Base-by-base conservation (phyloP, 2,329 filamentous ascomycete species). In the Fusarium duplospermum region DNA sequence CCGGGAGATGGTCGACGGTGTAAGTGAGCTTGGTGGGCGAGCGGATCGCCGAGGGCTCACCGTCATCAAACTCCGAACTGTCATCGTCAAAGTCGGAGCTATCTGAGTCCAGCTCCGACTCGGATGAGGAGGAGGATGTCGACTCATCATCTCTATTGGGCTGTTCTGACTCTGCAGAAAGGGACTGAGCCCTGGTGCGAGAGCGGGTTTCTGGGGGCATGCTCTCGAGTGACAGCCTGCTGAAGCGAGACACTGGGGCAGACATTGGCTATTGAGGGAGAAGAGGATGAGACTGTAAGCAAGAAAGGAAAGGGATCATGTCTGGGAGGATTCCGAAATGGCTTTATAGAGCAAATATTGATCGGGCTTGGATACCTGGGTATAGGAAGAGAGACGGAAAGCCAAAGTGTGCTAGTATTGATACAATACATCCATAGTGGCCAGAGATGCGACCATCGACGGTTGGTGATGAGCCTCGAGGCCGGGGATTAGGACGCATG, bases 11-110 rank as follows among this genome's bases (percentile, higher is more conserved):
- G n/a, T 82, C 81, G 58, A 87, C 77, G 36, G 78, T 79, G 75
- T 87, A 87, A 20, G 76, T 79, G 18, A 87, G 81, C 29, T 81
- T 81, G 2, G 84, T 78, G 1, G 85, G 84, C 6, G 84, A 86
- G 13, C 77, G 79, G 35, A 86, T 74, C 18, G 81, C 63, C 29
- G 74, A 40, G 18, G 80, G 62, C 24, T 72, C 62, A 9, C 82
- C 78, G 8, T 83, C 79, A 40, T 83, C 82, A 27, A 76, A 72
- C 16, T 82, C 82, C 14, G 82, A 84, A 52, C 72, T 76, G 6
- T 79, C 77, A 7, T 78, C 79, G 42, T 76, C 65, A 59, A 56
- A 67, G 14, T 62, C 66, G 27, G 69, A 72, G 22, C 54, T 56
- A 16, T 67, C 69, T 72, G 75, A 77, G n/a, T 59, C 56, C 16